Conservation (phyloP, 2,329 filamentous ascomycete genomes). For the Daldinia eschscholtzii region DNA sequence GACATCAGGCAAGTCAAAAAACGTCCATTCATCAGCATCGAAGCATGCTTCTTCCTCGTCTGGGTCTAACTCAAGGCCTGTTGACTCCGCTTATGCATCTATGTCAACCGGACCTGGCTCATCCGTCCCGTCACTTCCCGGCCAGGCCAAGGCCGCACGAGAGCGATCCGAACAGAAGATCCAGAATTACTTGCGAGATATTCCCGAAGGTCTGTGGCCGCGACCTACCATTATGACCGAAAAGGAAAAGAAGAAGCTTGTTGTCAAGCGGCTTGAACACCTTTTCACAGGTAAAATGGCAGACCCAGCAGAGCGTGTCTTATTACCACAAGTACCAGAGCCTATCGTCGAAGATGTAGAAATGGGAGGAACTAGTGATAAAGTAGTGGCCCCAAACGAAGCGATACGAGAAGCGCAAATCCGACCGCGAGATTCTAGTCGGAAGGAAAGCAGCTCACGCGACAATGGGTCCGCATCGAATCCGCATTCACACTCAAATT, state of each 20-base stretch:
- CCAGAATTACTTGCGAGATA: constrained; percentile 77
- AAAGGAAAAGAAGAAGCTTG: constrained; percentile 79
- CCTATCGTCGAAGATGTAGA: constrained; percentile 50
- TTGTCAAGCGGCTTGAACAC: constrained; percentile 82
- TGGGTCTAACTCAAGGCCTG: constrained; percentile 64
- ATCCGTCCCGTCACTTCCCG: constrained; percentile 55
- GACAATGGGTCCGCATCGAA: constrained; percentile 61
- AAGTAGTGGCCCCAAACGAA: constrained; percentile 47
- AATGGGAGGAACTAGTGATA: constrained; percentile 43
- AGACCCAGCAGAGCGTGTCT: constrained; percentile 54
- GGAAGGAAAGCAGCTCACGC: constrained; percentile 58
- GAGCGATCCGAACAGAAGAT: constrained; percentile 70
- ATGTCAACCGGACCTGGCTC: constrained; percentile 67
- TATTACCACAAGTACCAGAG: constrained; percentile 47
- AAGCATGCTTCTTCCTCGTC: constrained; percentile 68
- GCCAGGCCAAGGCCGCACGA: constrained; percentile 51
- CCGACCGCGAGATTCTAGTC: constrained; percentile 49
- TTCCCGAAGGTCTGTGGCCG: constrained; percentile 76
- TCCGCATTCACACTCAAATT: constrained; percentile 57
- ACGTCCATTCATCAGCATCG: constrained; percentile 60
- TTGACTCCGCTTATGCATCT: constrained; percentile 77
- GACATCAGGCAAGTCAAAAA: constrained; percentile 55
- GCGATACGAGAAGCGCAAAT: constrained; percentile 64
- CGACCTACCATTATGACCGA: constrained; percentile 74
- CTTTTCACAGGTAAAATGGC: constrained; percentile 80